Percentiles rank a stretch among this genome's conserved stretches.
Evolutionary conservation across 2,329 filamentous ascomycete species (phyloP).

Genomic region (Dactylellina leptospora): DNA sequence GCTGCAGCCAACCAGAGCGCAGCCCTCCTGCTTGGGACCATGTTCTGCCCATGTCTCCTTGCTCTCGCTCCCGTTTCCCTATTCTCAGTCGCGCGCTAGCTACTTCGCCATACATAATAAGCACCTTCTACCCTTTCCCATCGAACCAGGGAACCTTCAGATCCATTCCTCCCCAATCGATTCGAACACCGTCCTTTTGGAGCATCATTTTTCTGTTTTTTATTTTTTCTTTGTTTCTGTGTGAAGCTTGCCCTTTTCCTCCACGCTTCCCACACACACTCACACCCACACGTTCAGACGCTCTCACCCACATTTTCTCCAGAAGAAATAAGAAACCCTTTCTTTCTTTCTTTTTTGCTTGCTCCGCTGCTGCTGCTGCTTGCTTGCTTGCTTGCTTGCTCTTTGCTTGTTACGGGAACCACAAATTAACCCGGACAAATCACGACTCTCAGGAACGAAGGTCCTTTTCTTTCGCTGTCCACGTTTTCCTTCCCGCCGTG

Average conservation of each 20-base stretch:
- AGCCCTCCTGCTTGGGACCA: constrained; percentile 41
- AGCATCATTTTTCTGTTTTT: constrained; percentile 18
- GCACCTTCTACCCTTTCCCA: constrained; percentile 52
- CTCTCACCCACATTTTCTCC: too few species aligned
- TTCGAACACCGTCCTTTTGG: constrained; percentile 30
- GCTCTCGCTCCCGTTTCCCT: constrained; percentile 48
- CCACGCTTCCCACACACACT: too few species aligned
- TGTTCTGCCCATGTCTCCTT: constrained; percentile 39
- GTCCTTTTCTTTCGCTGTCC: constrained; percentile 19
- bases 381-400: constrained; percentile 23
- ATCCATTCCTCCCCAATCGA: constrained; percentile 43
- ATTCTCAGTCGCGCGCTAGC: constrained; percentile 52
- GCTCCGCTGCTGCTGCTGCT: background rate
- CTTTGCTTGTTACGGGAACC: constrained; percentile 26
- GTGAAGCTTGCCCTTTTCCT: background rate
- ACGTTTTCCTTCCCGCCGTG: constrained; percentile 46
- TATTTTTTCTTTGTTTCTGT: background rate
- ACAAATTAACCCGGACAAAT: constrained; percentile 31
- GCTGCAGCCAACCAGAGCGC: constrained; percentile 37
- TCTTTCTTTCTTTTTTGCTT: constrained; percentile 6
- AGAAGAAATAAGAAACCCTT: constrained; percentile 27
- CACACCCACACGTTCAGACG: too few species aligned
- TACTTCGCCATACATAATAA: constrained; percentile 54
- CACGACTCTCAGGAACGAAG: constrained; percentile 19
- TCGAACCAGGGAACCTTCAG: constrained; percentile 48